Evolutionary conservation across 208 protist species (phyloP), one percentile per base, ranked within the genome.

Genomic region (Trypanosoma platydactyli): DNA sequence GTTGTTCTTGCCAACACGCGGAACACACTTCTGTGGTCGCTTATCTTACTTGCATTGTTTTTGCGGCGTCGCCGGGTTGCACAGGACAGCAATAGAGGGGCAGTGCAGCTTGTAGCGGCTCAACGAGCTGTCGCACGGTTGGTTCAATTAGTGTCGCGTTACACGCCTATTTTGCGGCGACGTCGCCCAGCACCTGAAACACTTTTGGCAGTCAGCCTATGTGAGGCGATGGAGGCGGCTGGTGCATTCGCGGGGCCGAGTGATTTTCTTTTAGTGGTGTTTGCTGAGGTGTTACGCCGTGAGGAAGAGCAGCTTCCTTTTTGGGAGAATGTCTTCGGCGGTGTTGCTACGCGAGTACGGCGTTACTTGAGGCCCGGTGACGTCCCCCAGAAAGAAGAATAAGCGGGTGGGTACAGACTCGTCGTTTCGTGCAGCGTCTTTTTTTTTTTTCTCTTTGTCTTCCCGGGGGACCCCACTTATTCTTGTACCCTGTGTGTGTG

Each of bases 31-130:
- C 42, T 65, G 7, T 66, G 68, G 46, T 52, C 68, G 5, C 29
- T 73, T 12, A n/a, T 73, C 7, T 44, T 73, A 1, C 59, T 73
- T 45, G 25, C 30, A 3, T 64, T 41, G 42, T 73, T 73, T 66
- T 38, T 73, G 58, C 68, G 51, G 16, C 29, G 49, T 33, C 22
- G 2, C 15, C 6, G 25, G 0, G 29, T 5, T 33, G n/a, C 54
- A 16, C 25, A 25, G 20, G 35, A 38, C 11, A 12, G 12, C 12
- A 22, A 38, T 20, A 24, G 15, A 11, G 12, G 3, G 33, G 3
- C 41, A 9, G 20, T 22, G 24, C 25, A 49, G 41, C 20, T 46
- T 11, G 22, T 40, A 1, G n/a, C 50, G 1, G 52, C 41, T 11
- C 25, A 45, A 41, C 5, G 22, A 12, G 57, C 59, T 12, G 44